Percentiles rank a stretch among this genome's conserved stretches.
phyloP scores from a whole-genome alignment of 108 stramenopile species.

The Seminavis robusta region DNA sequence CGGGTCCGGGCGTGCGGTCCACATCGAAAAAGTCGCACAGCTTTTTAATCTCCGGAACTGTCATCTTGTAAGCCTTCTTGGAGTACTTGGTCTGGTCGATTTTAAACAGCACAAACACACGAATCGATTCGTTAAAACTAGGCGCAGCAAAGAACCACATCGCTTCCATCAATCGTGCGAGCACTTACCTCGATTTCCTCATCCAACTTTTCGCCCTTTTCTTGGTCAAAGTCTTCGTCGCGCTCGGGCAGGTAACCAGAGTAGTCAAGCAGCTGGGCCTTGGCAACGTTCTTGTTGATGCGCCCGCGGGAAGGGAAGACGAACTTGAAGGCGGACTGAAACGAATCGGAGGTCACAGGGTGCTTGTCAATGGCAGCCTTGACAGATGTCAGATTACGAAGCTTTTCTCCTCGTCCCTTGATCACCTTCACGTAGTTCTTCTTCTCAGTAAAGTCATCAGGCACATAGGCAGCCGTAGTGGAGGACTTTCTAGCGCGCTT shows the following conservation, averaged over 20 bases:
- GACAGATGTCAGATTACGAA: conserved; percentile 17
- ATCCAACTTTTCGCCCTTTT: conserved; percentile 26
- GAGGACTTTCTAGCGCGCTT: conserved; percentile 23
- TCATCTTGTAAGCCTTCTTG: conserved; percentile 33
- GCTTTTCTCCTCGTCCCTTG: conserved; percentile 30
- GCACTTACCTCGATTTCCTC: conserved; percentile 40
- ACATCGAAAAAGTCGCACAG: conserved; percentile 41
- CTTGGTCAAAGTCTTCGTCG: conserved; percentile 20
- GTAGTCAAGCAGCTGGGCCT: conserved; percentile 31
- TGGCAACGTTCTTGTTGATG: conserved; percentile 17
- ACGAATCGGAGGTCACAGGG: conserved; percentile 14
- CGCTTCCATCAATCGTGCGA: not conserved
- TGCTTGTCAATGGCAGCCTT: conserved; percentile 13
- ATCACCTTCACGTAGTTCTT: conserved; percentile 4
- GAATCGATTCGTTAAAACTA: not conserved
- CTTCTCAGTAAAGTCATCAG: conserved; percentile 39
- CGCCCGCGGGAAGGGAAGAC: conserved; percentile 14
- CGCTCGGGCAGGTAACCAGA: conserved; percentile 36
- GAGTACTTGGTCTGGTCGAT: conserved; percentile 36
- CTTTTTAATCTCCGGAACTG: conserved; percentile 20
- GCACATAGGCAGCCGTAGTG: conserved; percentile 14
- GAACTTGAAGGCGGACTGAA: conserved; percentile 29
- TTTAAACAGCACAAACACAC: no score
- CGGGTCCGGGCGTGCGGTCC: conserved; percentile 1
- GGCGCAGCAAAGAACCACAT: not conserved